phyloP scores from a whole-genome alignment of 139 green algal species.

The Picochlorum sp. region DNA sequence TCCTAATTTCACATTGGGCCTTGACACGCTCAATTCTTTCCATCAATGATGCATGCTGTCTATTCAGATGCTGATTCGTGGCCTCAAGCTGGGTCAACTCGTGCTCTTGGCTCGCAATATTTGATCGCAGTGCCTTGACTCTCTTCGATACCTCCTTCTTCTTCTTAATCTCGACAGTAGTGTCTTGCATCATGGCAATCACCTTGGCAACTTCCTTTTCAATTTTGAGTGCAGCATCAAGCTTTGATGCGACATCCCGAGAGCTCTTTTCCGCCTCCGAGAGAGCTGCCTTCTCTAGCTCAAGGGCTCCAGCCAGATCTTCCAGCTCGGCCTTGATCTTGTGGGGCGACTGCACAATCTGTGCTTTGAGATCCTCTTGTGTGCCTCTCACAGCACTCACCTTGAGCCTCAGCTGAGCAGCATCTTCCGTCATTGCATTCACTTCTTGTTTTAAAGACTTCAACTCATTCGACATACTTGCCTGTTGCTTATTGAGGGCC shows the following conservation, averaged over 20 bases:
- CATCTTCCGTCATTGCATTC: constrained; percentile 47
- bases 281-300: constrained; percentile 28
- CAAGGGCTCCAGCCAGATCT: constrained; percentile 32
- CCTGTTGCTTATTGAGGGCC: constrained; percentile 64
- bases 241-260: constrained; percentile 29
- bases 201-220: constrained; percentile 55
- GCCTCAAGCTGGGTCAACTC: constrained; percentile 46
- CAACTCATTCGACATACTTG: constrained; percentile 49
- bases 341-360: constrained; percentile 67
- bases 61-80: constrained; percentile 38
- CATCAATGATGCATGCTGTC: constrained; percentile 46
- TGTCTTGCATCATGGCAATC: constrained; percentile 50
- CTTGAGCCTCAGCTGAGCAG: constrained; percentile 49
- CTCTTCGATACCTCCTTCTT: constrained; percentile 62
- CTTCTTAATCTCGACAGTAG: constrained; percentile 42
- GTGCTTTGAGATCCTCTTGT: constrained; percentile 47
- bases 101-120: constrained; percentile 33
- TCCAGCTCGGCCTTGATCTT: constrained; percentile 32
- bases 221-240: constrained; percentile 43
- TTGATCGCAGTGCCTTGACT: constrained; percentile 23
- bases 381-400: constrained; percentile 44
- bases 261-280: constrained; percentile 29
- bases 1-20: constrained; percentile 53
- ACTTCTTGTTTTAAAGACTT: constrained; percentile 44
- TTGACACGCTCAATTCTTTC: constrained; percentile 57